A percentile compares a stretch with the other conserved stretches of the same genome.
Evolutionary conservation across 2,329 filamentous ascomycete species (phyloP).

Genomic region (Diaporthe citriasiana): DNA sequence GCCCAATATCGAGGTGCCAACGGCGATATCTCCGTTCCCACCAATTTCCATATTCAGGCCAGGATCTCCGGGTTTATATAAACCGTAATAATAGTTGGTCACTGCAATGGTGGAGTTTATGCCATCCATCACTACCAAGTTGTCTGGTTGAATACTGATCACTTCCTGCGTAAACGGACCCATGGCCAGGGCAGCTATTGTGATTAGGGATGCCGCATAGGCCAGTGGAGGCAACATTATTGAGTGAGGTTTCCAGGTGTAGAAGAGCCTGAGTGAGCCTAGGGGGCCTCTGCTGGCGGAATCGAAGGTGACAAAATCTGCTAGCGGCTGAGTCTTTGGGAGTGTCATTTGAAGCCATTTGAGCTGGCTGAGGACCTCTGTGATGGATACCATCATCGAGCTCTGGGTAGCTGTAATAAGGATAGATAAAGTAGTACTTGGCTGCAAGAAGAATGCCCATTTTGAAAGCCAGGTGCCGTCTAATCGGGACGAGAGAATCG

Average conservation of each 20-base stretch:
- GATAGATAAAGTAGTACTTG: neutral
- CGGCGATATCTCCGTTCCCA: neutral
- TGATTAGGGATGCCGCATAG: neutral
- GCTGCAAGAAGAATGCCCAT: conserved; percentile 1
- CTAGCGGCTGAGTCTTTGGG: neutral
- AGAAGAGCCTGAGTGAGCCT: neutral
- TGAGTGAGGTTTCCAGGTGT: neutral
- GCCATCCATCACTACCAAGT: neutral
- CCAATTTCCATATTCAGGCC: neutral
- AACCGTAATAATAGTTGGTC: neutral
- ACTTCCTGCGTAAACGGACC: neutral
- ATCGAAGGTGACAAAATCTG: neutral
- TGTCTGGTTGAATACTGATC: neutral
- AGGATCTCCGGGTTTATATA: neutral
- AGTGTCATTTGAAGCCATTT: conserved; percentile 9
- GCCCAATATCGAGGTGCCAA: neutral
- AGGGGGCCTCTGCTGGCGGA: neutral
- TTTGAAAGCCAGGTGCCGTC: conserved; percentile 2
- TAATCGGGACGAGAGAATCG: neutral
- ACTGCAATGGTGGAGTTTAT: neutral
- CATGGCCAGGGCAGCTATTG: neutral
- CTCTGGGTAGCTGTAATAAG: neutral
- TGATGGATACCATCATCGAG: neutral
- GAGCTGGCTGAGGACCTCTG: conserved; percentile 1
- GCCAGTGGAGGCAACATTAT: neutral